phyloP scores from a whole-genome alignment of 768 basidiomycete genomes.

The Pulveroboletus sp. region DNA sequence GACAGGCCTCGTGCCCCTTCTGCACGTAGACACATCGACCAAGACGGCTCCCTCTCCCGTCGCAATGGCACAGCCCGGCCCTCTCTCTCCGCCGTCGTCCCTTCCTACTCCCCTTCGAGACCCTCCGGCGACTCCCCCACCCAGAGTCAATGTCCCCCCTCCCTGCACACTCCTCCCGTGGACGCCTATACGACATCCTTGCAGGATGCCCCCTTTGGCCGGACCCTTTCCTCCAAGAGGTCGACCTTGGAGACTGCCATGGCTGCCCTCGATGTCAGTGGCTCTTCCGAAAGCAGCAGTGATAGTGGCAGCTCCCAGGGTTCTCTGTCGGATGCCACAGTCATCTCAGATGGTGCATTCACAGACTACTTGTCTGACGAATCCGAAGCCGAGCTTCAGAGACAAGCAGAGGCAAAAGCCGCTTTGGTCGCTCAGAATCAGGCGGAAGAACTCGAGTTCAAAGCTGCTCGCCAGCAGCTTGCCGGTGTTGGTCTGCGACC shows the following conservation, averaged over 20 bases:
- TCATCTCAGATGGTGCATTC: slow-evolving; percentile 83
- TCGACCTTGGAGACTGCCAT: slow-evolving; percentile 37
- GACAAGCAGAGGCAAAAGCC: slow-evolving; percentile 78
- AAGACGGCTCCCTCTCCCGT: slow-evolving; percentile 44
- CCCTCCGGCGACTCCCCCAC: slow-evolving; percentile 15
- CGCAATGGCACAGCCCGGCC: slow-evolving; percentile 46
- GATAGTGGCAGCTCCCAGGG: slow-evolving; percentile 47
- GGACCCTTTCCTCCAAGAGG: slow-evolving; percentile 31
- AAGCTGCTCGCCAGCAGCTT: slow-evolving; percentile 73
- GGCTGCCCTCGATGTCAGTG: slow-evolving; percentile 34
- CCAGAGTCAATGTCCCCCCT: slow-evolving; percentile 16
- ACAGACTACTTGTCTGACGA: slow-evolving; percentile 91
- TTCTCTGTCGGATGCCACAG: slow-evolving; percentile 66
- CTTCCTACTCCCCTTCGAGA: slow-evolving; percentile 26
- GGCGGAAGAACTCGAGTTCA: slow-evolving; percentile 77
- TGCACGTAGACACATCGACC: slow-evolving; percentile 52
- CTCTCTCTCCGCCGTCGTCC: slow-evolving; percentile 39
- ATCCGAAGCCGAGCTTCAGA: slow-evolving; percentile 83
- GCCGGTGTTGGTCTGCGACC: slow-evolving; percentile 70
- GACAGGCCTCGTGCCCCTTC: slow-evolving; percentile 60
- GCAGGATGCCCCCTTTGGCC: slow-evolving; percentile 32
- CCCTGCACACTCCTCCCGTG: slow-evolving; percentile 15
- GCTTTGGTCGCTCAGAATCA: slow-evolving; percentile 75
- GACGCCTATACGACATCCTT: slow-evolving; percentile 23
- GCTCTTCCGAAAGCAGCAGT: slow-evolving; percentile 56